Percentiles rank a stretch among this genome's conserved stretches.
phyloP scores from a whole-genome alignment of 1,139 yeast species.

The Arxiozyma slooffiae region DNA sequence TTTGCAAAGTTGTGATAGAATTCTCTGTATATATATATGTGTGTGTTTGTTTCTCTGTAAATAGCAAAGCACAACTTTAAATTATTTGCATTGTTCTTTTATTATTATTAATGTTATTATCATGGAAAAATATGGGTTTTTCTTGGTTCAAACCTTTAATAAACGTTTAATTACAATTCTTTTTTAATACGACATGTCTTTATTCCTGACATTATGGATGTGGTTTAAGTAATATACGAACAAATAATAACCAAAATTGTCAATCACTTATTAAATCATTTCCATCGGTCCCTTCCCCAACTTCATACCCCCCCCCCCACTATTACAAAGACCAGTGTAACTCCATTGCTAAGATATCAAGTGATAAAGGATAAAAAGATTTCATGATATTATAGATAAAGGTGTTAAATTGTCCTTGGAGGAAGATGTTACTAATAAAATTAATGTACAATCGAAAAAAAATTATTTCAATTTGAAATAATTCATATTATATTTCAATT shows the following conservation, averaged over 20 bases:
- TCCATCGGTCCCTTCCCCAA: neutral
- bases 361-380: neutral
- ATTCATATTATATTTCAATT: constrained; percentile 14
- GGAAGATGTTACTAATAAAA: neutral
- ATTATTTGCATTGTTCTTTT: neutral
- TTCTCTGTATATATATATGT: too few relatives aligned
- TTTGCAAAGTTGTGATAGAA: too few relatives aligned
- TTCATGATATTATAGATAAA: neutral
- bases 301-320: neutral
- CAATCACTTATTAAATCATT: neutral
- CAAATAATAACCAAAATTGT: neutral
- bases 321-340: neutral
- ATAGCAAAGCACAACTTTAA: neutral
- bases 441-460: constrained; percentile 2
- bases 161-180: neutral
- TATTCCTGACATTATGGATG: neutral
- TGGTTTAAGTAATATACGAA: neutral
- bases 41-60: neutral
- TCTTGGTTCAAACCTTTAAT: neutral
- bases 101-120: neutral
- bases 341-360: neutral
- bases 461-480: constrained; percentile 16
- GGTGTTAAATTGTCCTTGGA: neutral
- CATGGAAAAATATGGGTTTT: constrained; percentile 1
- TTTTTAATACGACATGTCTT: neutral